Conservation (phyloP, 2,329 filamentous ascomycete genomes). For the Chaetomiaceae sp. region DNA sequence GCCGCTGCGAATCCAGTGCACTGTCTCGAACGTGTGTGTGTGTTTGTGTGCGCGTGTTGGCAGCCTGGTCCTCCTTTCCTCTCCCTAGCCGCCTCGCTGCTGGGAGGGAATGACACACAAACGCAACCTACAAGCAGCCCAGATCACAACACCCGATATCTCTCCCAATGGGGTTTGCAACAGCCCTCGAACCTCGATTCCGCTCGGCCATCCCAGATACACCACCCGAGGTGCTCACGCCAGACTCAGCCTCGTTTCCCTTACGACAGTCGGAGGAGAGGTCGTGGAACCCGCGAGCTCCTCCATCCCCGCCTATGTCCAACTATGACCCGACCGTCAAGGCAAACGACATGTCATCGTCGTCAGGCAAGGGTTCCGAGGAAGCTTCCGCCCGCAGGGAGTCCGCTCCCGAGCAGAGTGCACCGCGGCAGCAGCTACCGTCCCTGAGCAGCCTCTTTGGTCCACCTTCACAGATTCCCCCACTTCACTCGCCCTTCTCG, state of each 20-base stretch:
- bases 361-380: constrained; percentile 35
- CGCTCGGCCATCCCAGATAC: constrained; percentile 49
- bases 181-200: constrained; percentile 46
- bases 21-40: constrained; percentile 3
- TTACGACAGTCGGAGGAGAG: constrained; percentile 41
- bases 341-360: constrained; percentile 40
- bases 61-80: neutral
- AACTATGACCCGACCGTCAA: constrained; percentile 48
- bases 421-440: constrained; percentile 46
- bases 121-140: constrained; percentile 9
- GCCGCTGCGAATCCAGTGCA: constrained; percentile 12
- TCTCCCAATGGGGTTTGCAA: constrained; percentile 53
- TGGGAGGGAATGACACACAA: constrained; percentile 16
- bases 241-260: constrained; percentile 44
- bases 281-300: constrained; percentile 40
- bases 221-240: constrained; percentile 51
- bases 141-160: constrained; percentile 20
- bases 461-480: constrained; percentile 40
- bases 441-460: constrained; percentile 55
- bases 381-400: constrained; percentile 36
- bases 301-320: constrained; percentile 53
- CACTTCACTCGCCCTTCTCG: constrained; percentile 42
- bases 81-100: neutral
- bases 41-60: neutral
- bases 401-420: constrained; percentile 23